Evolutionary conservation across 345 rosid genomes (phyloP).

Genomic region (Acer campestre): DNA sequence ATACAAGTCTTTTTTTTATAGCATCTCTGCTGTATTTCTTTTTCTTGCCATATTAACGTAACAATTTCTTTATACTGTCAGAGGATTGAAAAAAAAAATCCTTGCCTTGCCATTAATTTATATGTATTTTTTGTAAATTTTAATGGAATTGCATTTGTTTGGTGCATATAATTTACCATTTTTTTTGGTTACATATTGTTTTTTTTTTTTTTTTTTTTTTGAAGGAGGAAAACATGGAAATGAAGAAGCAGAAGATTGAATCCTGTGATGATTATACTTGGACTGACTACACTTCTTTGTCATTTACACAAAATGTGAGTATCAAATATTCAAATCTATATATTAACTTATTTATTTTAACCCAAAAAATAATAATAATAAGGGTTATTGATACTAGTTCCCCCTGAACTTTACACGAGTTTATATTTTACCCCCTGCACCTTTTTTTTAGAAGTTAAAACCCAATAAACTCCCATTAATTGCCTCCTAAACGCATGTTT

Average conservation of each 20-base stretch:
- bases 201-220: slow-evolving; percentile 17
- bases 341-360: too few relatives aligned
- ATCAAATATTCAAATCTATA: background rate
- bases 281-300: slow-evolving; percentile 82
- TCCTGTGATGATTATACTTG: slow-evolving; percentile 55
- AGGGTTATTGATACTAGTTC: too few relatives aligned
- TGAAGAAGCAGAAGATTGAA: slow-evolving; percentile 65
- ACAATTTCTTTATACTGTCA: background rate
- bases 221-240: slow-evolving; percentile 85
- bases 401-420: too few relatives aligned
- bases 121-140: background rate
- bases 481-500: too few relatives aligned
- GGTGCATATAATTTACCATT: too few relatives aligned
- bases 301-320: slow-evolving; percentile 92
- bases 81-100: background rate
- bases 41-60: slow-evolving; percentile 3
- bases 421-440: too few relatives aligned
- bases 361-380: too few relatives aligned
- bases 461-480: too few relatives aligned
- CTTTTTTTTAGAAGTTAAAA: too few relatives aligned
- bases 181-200: background rate
- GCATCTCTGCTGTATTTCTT: background rate
- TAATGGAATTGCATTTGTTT: too few relatives aligned
- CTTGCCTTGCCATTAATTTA: background rate
- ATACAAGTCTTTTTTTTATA: background rate